Conservation (phyloP, 2,329 filamentous ascomycete species). For the Claviceps sp. region DNA sequence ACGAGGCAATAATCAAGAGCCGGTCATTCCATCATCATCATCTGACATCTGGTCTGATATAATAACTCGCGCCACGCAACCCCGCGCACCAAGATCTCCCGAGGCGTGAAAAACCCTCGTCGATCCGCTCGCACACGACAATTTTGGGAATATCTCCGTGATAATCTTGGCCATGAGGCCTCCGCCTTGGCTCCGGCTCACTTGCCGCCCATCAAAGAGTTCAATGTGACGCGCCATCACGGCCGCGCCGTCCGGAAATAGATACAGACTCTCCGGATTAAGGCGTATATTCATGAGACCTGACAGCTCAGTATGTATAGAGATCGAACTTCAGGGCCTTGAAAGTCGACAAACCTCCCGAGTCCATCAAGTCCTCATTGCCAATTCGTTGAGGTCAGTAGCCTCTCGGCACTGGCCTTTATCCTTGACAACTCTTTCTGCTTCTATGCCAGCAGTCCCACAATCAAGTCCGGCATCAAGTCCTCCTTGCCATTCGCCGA, state of each 20-base stretch:
- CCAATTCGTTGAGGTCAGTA: slow-evolving; percentile 62
- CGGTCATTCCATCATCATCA: no score
- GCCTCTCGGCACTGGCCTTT: slow-evolving; percentile 33
- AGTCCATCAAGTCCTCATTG: slow-evolving; percentile 55
- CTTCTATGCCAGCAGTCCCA: no score
- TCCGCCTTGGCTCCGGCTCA: background rate
- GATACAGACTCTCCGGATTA: slow-evolving; percentile 33
- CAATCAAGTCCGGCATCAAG: no score
- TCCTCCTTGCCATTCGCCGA: no score
- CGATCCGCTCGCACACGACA: no score
- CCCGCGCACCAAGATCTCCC: no score
- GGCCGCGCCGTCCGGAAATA: slow-evolving; percentile 57
- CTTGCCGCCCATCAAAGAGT: slow-evolving; percentile 54
- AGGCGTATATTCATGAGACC: slow-evolving; percentile 66
- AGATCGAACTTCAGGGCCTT: slow-evolving; percentile 45
- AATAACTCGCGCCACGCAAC: no score
- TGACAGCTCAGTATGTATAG: slow-evolving; percentile 52
- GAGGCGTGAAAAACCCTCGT: no score
- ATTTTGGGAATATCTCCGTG: no score
- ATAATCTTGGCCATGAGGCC: slow-evolving; percentile 11
- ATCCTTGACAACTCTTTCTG: slow-evolving; percentile 39
- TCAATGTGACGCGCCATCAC: slow-evolving; percentile 66
- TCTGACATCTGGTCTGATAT: no score
- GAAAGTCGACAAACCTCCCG: slow-evolving; percentile 35
- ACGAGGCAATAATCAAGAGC: no score